These are phyloP conservation scores for Nicotiana otophora DNA, from an alignment of 257 asterid genomes.

Conservation along the genomic window DNA sequence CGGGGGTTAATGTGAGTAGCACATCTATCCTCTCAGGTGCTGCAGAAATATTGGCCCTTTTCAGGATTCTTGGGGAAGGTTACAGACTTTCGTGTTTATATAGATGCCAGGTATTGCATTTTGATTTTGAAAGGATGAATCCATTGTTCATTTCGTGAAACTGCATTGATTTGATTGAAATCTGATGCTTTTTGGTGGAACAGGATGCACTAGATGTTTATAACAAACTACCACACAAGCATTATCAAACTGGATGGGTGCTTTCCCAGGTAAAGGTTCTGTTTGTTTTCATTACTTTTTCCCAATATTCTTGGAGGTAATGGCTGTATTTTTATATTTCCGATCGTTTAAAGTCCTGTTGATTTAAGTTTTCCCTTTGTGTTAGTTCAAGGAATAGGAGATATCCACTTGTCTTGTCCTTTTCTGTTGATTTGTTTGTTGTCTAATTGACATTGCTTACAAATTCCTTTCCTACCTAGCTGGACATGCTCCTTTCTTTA, in stretches of 20 bases:
- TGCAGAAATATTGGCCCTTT: slow-evolving; percentile 61
- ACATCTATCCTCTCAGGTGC: slow-evolving; percentile 59
- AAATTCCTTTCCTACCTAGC: not conserved
- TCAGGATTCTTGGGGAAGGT: slow-evolving; percentile 89
- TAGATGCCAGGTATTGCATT: slow-evolving; percentile 67
- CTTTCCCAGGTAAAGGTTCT: slow-evolving; percentile 64
- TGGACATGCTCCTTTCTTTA: not conserved
- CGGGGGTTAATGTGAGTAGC: slow-evolving; percentile 41
- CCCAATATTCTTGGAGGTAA: not conserved
- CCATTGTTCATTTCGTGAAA: not conserved
- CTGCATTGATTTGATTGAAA: slow-evolving; percentile 6
- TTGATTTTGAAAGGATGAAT: slow-evolving; percentile 12
- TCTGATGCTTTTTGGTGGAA: slow-evolving; percentile 16
- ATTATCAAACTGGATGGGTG: slow-evolving; percentile 94
- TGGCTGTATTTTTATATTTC: not conserved
- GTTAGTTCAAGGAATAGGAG: not conserved
- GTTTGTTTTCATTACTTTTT: not conserved
- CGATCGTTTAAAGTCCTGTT: not conserved
- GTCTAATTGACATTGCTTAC: not conserved
- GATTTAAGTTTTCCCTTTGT: not conserved
- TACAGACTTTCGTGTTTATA: slow-evolving; percentile 76
- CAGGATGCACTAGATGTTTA: slow-evolving; percentile 87
- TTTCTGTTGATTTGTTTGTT: not conserved
- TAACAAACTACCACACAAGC: slow-evolving; percentile 73
- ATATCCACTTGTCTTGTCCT: not conserved